Conservation (phyloP, 768 basidiomycete genomes). For the Tephrocybe rancida region DNA sequence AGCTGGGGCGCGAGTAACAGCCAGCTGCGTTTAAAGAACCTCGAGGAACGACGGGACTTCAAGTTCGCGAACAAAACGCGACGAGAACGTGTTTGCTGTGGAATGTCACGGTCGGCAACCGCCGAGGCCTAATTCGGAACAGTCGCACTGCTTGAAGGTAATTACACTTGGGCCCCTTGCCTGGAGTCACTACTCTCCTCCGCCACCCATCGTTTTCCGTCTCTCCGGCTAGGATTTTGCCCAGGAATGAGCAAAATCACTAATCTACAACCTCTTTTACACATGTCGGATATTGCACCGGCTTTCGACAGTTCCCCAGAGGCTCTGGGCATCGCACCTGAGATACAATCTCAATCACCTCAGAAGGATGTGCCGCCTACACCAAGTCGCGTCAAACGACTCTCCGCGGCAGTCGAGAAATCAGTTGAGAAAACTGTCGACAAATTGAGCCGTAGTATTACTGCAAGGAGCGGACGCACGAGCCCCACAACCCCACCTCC, state of each 20-base stretch:
- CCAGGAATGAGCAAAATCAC: conserved; percentile 25
- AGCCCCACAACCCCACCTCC: conserved; percentile 31
- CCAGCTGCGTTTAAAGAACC: conserved; percentile 21
- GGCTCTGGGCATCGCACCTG: conserved; percentile 28
- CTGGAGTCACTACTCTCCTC: not conserved
- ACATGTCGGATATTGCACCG: conserved; percentile 23
- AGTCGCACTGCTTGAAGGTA: not conserved
- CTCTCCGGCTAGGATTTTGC: conserved; percentile 8
- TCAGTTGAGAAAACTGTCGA: conserved; percentile 60
- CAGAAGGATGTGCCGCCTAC: conserved; percentile 30
- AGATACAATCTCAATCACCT: conserved; percentile 25
- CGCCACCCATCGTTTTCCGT: conserved; percentile 4
- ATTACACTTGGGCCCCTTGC: not conserved
- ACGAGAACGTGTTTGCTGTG: conserved; percentile 32
- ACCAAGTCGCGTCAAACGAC: conserved; percentile 52
- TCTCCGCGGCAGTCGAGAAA: conserved; percentile 49
- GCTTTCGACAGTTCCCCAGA: conserved; percentile 34
- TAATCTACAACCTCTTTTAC: conserved; percentile 24
- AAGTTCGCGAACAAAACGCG: conserved; percentile 18
- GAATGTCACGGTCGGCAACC: conserved; percentile 17
- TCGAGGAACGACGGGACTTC: conserved; percentile 12
- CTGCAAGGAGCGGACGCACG: conserved; percentile 35
- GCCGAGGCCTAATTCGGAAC: conserved; percentile 14
- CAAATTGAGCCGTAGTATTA: conserved; percentile 63
- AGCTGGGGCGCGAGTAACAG: conserved; percentile 16